Evolutionary conservation across 2,329 filamentous ascomycete species (phyloP).

Genomic region (Epichloe uncinata): DNA sequence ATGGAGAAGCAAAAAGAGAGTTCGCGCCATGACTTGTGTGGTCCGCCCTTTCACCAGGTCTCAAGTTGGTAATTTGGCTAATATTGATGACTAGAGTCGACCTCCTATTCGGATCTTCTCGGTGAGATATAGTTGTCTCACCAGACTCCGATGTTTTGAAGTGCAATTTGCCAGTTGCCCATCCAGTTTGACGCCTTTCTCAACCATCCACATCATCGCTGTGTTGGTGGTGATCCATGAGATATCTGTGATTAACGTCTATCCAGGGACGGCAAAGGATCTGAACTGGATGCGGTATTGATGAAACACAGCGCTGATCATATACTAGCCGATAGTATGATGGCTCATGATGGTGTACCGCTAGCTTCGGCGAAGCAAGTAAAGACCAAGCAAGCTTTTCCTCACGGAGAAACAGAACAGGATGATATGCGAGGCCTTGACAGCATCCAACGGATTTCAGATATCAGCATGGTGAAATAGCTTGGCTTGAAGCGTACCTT

Average conservation of each 20-base stretch:
- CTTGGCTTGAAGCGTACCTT: not conserved
- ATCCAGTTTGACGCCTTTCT: too few relatives aligned
- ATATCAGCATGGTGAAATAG: not conserved
- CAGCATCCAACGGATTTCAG: too few relatives aligned
- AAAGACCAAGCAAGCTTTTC: not conserved
- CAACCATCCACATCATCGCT: not conserved
- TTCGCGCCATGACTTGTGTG: not conserved
- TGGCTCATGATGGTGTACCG: not conserved
- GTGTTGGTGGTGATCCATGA: not conserved
- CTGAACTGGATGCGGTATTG: not conserved
- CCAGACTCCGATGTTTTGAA: slow-evolving; percentile 12
- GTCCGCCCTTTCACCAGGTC: not conserved
- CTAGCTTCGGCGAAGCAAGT: not conserved
- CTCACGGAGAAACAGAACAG: not conserved
- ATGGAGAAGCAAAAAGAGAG: not conserved
- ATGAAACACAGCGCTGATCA: not conserved
- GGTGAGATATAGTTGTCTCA: slow-evolving; percentile 18
- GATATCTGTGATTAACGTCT: not conserved
- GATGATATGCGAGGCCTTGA: too few relatives aligned
- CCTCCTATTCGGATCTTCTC: slow-evolving; percentile 9
- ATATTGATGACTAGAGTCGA: not conserved
- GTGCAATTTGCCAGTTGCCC: slow-evolving; percentile 12
- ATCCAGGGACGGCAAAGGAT: not conserved
- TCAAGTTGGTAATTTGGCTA: not conserved
- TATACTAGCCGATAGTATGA: not conserved